Percentiles rank a stretch among this genome's conserved stretches.
Conservation (phyloP, 2,329 filamentous ascomycete genomes). For the Cytospora chrysosperma region DNA sequence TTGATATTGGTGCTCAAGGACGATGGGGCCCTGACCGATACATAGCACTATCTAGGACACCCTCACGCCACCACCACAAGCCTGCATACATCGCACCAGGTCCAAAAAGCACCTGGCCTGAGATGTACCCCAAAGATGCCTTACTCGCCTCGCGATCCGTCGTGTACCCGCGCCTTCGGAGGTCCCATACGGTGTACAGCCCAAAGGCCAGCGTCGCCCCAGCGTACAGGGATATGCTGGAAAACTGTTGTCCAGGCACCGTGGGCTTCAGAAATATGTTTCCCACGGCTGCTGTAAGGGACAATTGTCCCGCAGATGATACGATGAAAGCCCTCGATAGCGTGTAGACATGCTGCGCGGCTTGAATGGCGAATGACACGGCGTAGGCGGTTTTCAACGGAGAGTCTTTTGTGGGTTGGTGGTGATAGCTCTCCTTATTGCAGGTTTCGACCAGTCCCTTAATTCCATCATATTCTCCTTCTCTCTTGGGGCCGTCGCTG, state of each 20-base stretch:
- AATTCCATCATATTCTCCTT: neutral
- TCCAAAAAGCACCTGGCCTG: slow-evolving; percentile 6
- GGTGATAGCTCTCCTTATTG: neutral
- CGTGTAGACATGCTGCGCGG: slow-evolving; percentile 8
- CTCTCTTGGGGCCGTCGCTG: neutral
- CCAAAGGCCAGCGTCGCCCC: slow-evolving; percentile 12
- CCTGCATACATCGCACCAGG: slow-evolving; percentile 16
- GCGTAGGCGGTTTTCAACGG: slow-evolving; percentile 6
- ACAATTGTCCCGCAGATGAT: neutral
- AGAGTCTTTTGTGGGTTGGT: neutral
- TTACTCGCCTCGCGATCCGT: slow-evolving; percentile 1
- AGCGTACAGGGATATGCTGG: slow-evolving; percentile 7
- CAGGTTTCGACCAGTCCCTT: neutral
- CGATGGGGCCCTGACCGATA: neutral
- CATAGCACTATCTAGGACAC: neutral
- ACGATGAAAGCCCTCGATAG: neutral
- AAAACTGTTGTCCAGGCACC: neutral
- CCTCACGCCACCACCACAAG: slow-evolving; percentile 22
- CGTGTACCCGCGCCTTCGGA: slow-evolving; percentile 7
- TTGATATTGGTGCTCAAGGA: neutral
- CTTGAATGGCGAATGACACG: slow-evolving; percentile 2
- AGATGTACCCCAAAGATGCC: neutral
- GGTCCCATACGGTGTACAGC: slow-evolving; percentile 18
- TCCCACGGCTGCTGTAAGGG: neutral
- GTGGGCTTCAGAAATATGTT: neutral